phyloP scores from a whole-genome alignment of 306 rosid species.

The Cucumis hystrix region DNA sequence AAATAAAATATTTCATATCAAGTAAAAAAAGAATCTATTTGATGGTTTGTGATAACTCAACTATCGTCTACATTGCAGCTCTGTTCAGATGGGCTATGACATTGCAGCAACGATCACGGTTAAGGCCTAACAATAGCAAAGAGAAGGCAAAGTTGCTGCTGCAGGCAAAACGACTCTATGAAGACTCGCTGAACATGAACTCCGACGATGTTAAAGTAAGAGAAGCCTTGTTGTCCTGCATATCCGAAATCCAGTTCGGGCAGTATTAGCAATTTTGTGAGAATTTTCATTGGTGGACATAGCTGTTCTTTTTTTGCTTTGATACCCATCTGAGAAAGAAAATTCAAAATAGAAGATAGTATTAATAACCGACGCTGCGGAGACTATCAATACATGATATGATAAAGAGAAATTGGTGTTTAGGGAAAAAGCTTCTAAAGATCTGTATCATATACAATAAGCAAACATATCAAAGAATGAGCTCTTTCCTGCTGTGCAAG shows the following conservation, averaged over 20 bases:
- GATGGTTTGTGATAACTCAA: background rate
- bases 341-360: background rate
- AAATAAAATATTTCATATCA: no score
- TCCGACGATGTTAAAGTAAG: slow-evolving; percentile 54
- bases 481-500: background rate
- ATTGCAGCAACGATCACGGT: slow-evolving; percentile 80
- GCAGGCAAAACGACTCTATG: slow-evolving; percentile 76
- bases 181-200: slow-evolving; percentile 72
- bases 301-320: background rate
- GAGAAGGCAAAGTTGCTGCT: slow-evolving; percentile 74
- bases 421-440: background rate
- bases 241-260: slow-evolving; percentile 51
- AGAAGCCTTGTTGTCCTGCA: slow-evolving; percentile 60
- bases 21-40: background rate
- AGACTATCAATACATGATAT: background rate
- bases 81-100: slow-evolving; percentile 81
- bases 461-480: background rate
- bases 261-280: background rate
- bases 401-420: background rate
- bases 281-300: background rate
- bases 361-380: background rate
- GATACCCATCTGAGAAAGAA: background rate
- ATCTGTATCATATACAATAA: background rate
- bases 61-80: slow-evolving; percentile 31
- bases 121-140: slow-evolving; percentile 65